phyloP scores from a whole-genome alignment of 495 filamentous ascomycete species.

The Aspergillus kassunensis region DNA sequence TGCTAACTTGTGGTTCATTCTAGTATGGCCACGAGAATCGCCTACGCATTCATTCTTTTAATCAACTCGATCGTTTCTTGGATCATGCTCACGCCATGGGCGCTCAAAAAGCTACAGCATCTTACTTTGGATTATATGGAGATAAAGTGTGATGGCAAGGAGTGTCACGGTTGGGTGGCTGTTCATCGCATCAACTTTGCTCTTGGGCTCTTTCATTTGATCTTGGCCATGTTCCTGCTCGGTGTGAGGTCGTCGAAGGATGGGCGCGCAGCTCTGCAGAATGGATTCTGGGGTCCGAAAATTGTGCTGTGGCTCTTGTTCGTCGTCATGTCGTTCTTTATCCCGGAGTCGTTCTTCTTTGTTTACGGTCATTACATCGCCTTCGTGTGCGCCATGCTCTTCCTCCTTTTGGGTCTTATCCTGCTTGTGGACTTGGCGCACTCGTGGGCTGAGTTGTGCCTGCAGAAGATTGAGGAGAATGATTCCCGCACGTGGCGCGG shows the following conservation, averaged over 20 bases:
- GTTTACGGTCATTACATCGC: conserved; percentile 95
- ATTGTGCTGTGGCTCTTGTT: conserved; percentile 81
- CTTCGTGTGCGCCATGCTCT: conserved; percentile 83
- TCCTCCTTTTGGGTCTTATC: conserved; percentile 87
- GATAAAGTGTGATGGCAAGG: conserved; percentile 82
- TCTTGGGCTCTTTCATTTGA: conserved; percentile 86
- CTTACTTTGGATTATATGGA: conserved; percentile 92
- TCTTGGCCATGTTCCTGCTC: conserved; percentile 77
- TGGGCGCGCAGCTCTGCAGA: conserved; percentile 83
- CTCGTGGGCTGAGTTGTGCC: conserved; percentile 95
- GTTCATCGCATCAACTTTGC: conserved; percentile 98
- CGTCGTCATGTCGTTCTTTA: conserved; percentile 89
- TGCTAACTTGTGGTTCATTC: conserved; percentile 3
- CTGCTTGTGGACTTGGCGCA: conserved; percentile 94
- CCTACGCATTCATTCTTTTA: conserved; percentile 92
- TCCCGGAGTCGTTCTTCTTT: conserved; percentile 92
- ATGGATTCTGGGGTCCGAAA: conserved; percentile 90
- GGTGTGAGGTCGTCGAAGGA: conserved; percentile 87
- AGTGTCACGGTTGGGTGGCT: conserved; percentile 92
- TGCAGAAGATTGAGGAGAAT: conserved; percentile 84
- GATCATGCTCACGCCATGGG: conserved; percentile 99
- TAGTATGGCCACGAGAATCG: conserved; percentile 94
- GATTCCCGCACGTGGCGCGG: conserved; percentile 82
- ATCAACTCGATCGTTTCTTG: conserved; percentile 95
- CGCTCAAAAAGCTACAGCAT: conserved; percentile 88